Evolutionary conservation across 164 flowering plant species (phyloP), one percentile per base, ranked within the genome.

Genomic region (Annona squamosa): DNA sequence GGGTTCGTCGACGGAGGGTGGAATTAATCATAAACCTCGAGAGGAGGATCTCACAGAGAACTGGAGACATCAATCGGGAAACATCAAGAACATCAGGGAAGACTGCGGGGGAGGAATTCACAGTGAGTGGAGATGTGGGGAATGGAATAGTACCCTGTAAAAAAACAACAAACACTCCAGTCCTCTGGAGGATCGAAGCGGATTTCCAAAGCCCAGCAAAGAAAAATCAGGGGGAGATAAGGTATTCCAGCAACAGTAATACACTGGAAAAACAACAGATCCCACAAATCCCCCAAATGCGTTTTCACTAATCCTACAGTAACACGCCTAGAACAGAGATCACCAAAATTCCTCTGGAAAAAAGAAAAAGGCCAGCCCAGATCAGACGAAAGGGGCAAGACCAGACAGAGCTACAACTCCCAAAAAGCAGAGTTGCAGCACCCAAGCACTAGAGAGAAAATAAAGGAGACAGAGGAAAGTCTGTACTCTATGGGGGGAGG

Each of bases 1-100:
- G 98, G 82, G 91, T 84, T 82, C 97, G 84, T 69, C 78, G 74
- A 61, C 74, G 83, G 7, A 74, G 77, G n/a, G 84, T 74, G 57
- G 81, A 81, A 62, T 79, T 76, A 74, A 79, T 67, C 81, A 81
- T 91, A 82, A 84, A 88, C 84, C 94, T 95, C 41, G 89, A 89
- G 70, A 82, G 91, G 73, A 91, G 84, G 77, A 88, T 79, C 84
- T 93, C 98, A 81, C 92, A 85, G 10, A 92, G 83, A 75, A 88
- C 83, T 48, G 89, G 87, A 84, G 91, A 82, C 98, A 90, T 92
- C 81, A 82, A 81, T 77, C 73, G 80, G 73, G 73, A 78, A 80
- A 84, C 86, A 82, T 86, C 72, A 81, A 79, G 64, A 79, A 67
- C 76, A 78, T 76, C 5, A 26, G 37, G 37, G 37, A 26, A 63